Evolutionary conservation across 352 stramenopile species (phyloP).

Genomic region (Poterioochromonas sp.): DNA sequence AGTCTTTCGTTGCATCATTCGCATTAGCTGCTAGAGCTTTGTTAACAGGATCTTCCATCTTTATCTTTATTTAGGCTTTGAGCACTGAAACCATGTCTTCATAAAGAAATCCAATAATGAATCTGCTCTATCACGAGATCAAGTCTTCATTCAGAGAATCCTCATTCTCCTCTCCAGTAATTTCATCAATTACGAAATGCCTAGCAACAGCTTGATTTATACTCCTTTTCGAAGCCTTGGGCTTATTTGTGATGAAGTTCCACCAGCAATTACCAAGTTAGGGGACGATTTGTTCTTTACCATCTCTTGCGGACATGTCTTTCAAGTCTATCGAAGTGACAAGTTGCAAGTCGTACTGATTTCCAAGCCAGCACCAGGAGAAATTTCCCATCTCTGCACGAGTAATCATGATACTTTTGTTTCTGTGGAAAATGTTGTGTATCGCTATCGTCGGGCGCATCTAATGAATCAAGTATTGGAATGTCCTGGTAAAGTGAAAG

Average conservation of each 20-base stretch:
- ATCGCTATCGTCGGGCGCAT: no score
- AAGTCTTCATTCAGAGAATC: no score
- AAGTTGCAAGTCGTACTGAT: neutral
- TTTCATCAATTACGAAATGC: no score
- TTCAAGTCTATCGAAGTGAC: neutral
- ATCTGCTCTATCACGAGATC: no score
- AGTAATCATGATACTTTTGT: neutral
- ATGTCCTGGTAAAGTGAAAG: no score
- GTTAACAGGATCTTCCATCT: no score
- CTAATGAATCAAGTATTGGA: no score
- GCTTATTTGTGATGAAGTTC: neutral
- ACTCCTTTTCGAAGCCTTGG: neutral
- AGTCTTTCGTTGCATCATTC: neutral
- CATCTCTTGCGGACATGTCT: neutral
- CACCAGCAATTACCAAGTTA: neutral
- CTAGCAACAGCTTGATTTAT: neutral
- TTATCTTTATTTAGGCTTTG: no score
- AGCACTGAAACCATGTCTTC: no score
- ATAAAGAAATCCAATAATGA: no score
- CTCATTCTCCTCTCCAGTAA: no score
- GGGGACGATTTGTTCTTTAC: neutral
- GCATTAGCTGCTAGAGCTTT: neutral
- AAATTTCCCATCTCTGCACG: neutral
- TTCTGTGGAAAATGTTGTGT: neutral
- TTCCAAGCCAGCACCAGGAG: neutral